These are phyloP conservation scores for Piedraia hortae DNA, from an alignment of 2,329 filamentous ascomycete genomes.

Conservation along the genomic window DNA sequence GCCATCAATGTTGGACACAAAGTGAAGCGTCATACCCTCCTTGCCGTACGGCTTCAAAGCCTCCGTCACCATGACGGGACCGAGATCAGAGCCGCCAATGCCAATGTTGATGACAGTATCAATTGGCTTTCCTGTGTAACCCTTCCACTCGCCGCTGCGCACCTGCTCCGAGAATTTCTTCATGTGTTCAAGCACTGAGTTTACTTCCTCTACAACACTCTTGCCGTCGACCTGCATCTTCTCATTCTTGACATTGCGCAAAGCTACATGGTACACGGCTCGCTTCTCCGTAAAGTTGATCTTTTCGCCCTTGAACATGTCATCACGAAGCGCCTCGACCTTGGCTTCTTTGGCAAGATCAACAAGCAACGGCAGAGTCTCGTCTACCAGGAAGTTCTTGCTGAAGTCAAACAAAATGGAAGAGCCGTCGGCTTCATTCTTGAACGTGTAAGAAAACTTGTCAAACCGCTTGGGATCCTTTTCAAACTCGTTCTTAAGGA, in stretches of 20 bases:
- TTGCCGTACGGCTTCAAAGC: constrained; percentile 86
- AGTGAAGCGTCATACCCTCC: constrained; percentile 68
- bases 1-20: constrained; percentile 98
- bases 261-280: constrained; percentile 81
- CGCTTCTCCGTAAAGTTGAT: constrained; percentile 98
- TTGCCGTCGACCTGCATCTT: constrained; percentile 62
- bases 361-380: constrained; percentile 64
- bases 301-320: constrained; percentile 91
- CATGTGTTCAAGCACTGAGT: constrained; percentile 82
- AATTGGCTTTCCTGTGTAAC: constrained; percentile 89
- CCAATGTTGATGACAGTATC: constrained; percentile 92
- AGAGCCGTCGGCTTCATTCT: constrained; percentile 45
- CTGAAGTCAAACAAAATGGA: constrained; percentile 96
- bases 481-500: constrained; percentile 78
- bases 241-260: constrained; percentile 71
- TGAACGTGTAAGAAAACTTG: constrained; percentile 70
- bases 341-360: constrained; percentile 79
- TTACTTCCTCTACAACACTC: constrained; percentile 84
- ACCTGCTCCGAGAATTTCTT: constrained; percentile 94
- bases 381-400: constrained; percentile 93
- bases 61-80: constrained; percentile 96
- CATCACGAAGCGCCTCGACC: constrained; percentile 78
- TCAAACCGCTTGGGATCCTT: constrained; percentile 68
- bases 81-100: constrained; percentile 92
- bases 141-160: constrained; percentile 85